Percentiles rank a stretch among this genome's conserved stretches.
Conservation (phyloP, 2,329 filamentous ascomycete species). For the Hirsutella thompsonii region DNA sequence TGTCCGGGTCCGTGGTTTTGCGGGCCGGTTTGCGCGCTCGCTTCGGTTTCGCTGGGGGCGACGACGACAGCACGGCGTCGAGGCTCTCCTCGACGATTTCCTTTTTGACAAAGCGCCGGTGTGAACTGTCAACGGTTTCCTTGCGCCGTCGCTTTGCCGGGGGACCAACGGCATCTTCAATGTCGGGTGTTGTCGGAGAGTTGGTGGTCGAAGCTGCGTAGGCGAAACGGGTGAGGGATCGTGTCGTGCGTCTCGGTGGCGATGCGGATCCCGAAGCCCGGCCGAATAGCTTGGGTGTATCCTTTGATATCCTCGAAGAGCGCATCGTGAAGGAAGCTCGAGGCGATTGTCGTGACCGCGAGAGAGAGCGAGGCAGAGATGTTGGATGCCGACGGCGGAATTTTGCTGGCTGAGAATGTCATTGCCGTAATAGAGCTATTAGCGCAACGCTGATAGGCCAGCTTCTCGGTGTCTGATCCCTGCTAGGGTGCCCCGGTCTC, state of each 20-base stretch:
- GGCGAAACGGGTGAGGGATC: constrained; percentile 36
- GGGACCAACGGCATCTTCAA: constrained; percentile 39
- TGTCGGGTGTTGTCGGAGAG: constrained; percentile 24
- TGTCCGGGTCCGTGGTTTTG: constrained; percentile 24
- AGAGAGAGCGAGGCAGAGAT: background rate
- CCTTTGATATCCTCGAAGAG: constrained; percentile 43
- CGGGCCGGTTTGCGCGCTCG: constrained; percentile 34
- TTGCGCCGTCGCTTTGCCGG: constrained; percentile 17
- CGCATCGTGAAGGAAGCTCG: constrained; percentile 36
- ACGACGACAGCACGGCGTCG: constrained; percentile 11
- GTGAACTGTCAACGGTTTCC: constrained; percentile 7
- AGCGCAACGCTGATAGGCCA: constrained; percentile 1
- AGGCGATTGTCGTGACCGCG: no score
- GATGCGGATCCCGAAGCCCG: constrained; percentile 12
- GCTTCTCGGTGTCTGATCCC: background rate
- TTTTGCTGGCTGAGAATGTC: background rate
- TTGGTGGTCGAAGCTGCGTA: constrained; percentile 15
- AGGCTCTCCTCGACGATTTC: constrained; percentile 20
- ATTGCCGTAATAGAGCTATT: constrained; percentile 1
- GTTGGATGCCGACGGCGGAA: no score
- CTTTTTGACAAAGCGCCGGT: constrained; percentile 19
- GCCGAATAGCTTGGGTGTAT: constrained; percentile 43
- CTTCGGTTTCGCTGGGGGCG: constrained; percentile 9
- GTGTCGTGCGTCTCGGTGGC: constrained; percentile 31
- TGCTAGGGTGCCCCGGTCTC: no score